Base-by-base conservation (phyloP, 352 stramenopile genomes). In the Pythium periplocum region DNA sequence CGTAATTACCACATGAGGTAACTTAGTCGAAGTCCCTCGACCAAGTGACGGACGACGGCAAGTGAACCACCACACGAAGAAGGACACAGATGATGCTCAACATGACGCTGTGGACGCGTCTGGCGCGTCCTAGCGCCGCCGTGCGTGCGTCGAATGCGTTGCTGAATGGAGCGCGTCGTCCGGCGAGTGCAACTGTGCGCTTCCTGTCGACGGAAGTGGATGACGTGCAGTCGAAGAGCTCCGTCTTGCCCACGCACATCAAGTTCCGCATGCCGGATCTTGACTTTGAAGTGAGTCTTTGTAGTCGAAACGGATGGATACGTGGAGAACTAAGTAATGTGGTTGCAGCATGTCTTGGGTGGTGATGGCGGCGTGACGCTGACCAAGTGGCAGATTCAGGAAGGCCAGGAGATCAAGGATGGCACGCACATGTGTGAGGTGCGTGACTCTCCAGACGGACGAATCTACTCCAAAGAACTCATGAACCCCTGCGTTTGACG, bases 201-300 rank as follows among this genome's bases (percentile, higher is more conserved):
- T 26, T 26, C 17, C 17, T 26, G 17, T 26, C 17, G 17, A 26
- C 17, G 17, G 17, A 26, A 26, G 17, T 26, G 17, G 17, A 26
- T 26, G 17, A 26, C 17, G 17, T 26, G 17, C 17, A 26, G 17
- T 26, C 4, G 39, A 32, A 31, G 32, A 39, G 33, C 35, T 51
- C 40, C 68, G 17, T 26, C 17, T 12, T 94, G 43, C 84, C 84
- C 9, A 55, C 62, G 46, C 84, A 94, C 65, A 85, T 86, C 63
- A 92, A 92, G 69, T 92, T 94, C 68, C 82, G 84, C 60, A 90
- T 94, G 78, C 78, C 83, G 30, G 82, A 94, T 59, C 55, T 94
- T 53, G 75, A 94, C 61, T 91, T 94, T 63, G 78, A 87, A 68
- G 78, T 86, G 48, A 26, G 17, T 26, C 17, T n/a, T n/a, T 26